Conservation (phyloP, 2,329 filamentous ascomycete genomes). For the Trichoderma breve region DNA sequence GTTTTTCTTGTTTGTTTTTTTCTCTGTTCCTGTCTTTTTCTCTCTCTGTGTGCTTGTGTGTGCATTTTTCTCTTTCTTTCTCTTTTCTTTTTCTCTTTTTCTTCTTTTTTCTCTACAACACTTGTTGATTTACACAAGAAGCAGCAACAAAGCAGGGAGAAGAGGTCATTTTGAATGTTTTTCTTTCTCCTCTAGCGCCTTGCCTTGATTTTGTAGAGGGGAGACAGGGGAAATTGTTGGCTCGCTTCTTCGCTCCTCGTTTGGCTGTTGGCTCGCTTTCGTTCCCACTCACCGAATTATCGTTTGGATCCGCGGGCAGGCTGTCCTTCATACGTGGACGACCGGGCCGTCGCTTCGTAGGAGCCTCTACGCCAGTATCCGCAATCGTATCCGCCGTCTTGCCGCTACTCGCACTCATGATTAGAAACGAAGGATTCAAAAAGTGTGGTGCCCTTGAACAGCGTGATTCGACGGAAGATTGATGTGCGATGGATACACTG, state of each 20-base stretch:
- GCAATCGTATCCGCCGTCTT: neutral
- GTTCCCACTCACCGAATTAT: conserved; percentile 6
- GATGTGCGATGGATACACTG: neutral
- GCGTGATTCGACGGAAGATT: neutral
- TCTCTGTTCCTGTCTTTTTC: neutral
- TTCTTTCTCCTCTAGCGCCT: neutral
- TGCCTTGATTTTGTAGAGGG: neutral
- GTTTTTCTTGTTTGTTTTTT: neutral
- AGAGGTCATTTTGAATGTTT: neutral
- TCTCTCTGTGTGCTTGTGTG: neutral
- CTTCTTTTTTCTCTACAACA: neutral
- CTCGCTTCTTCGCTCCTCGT: neutral
- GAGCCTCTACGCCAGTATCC: neutral
- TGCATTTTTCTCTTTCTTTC: neutral
- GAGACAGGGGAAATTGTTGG: neutral
- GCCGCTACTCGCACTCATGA: neutral
- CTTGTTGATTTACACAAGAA: neutral
- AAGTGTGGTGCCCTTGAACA: neutral
- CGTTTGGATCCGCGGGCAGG: conserved; percentile 8
- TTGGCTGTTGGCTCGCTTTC: neutral
- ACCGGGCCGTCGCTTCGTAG: conserved; percentile 9
- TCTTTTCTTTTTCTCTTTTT: neutral
- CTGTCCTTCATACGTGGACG: conserved; percentile 18
- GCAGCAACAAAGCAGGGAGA: neutral
- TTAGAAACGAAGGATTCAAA: neutral